A percentile compares a stretch with the other conserved stretches of the same genome.
Conservation (phyloP, 2,329 filamentous ascomycete species). For the Dothidotthia symphoricarpi region DNA sequence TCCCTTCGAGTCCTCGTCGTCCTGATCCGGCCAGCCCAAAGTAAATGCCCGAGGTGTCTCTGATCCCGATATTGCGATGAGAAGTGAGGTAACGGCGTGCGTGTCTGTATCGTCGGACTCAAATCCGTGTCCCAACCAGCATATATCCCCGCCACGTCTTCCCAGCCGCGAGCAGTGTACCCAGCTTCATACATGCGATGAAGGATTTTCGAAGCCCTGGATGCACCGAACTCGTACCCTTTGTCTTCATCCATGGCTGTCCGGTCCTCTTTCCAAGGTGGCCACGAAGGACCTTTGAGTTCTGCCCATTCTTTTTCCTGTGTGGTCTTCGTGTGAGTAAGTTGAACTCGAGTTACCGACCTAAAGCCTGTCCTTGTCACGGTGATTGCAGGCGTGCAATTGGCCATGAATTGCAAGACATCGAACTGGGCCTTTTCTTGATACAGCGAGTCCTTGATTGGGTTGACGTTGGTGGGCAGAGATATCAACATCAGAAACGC, state of each 20-base stretch:
- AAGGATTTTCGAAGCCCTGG: constrained; percentile 57
- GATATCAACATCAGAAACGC: constrained; percentile 50
- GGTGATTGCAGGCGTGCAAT: constrained; percentile 52
- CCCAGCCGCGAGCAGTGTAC: constrained; percentile 53
- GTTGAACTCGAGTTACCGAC: constrained; percentile 56
- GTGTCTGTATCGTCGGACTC: constrained; percentile 62
- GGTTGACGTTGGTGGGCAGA: constrained; percentile 48
- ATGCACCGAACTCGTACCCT: constrained; percentile 56
- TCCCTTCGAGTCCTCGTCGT: constrained; percentile 61
- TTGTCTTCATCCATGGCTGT: constrained; percentile 60
- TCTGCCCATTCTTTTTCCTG: constrained; percentile 58
- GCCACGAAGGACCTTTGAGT: constrained; percentile 62
- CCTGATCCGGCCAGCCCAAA: constrained; percentile 59
- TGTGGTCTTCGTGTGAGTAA: constrained; percentile 57
- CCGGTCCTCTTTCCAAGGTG: constrained; percentile 63
- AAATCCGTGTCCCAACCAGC: constrained; percentile 63
- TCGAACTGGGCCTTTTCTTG: constrained; percentile 60
- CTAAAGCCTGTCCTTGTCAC: constrained; percentile 60
- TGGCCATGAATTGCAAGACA: constrained; percentile 58
- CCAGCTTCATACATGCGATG: constrained; percentile 60
- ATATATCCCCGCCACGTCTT: constrained; percentile 54
- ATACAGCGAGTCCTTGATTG: constrained; percentile 48
- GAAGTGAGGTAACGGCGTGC: constrained; percentile 43
- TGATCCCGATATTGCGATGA: constrained; percentile 6
- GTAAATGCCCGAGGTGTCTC: constrained; percentile 20